Evolutionary conservation across 2,329 filamentous ascomycete genomes (phyloP).

Genomic region (Penicillium griseofulvum): DNA sequence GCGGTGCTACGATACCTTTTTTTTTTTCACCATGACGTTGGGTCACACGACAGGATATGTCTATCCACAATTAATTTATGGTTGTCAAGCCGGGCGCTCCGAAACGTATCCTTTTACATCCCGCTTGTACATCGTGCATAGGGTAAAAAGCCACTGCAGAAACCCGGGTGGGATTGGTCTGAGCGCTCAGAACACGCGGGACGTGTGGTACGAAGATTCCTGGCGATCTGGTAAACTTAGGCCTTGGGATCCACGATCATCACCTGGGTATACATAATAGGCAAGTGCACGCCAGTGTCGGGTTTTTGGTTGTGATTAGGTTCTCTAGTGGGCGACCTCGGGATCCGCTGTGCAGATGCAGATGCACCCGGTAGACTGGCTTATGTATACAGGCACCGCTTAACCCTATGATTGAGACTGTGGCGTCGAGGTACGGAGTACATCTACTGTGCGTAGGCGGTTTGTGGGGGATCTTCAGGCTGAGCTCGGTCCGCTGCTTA

Average conservation of each 20-base stretch:
- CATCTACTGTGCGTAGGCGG: neutral
- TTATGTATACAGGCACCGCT: neutral
- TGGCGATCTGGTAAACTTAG: neutral
- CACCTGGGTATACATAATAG: neutral
- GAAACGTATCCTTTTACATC: neutral
- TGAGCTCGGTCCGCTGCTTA: slow-evolving; percentile 4
- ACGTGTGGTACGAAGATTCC: neutral
- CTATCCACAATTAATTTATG: neutral
- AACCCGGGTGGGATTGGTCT: neutral
- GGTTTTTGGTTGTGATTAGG: neutral
- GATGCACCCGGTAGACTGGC: neutral
- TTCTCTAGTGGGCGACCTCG: neutral
- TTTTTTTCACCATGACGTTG: slow-evolving; percentile 2
- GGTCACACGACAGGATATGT: neutral
- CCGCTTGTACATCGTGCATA: too few species aligned
- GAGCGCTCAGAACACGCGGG: neutral
- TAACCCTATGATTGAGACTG: neutral
- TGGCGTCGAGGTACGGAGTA: neutral
- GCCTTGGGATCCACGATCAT: neutral
- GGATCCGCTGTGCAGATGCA: neutral
- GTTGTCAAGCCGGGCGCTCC: neutral
- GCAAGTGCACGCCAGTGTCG: neutral
- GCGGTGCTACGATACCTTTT: slow-evolving; percentile 2
- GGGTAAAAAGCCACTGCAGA: neutral
- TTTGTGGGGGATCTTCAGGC: slow-evolving; percentile 2